Evolutionary conservation across 164 flowering plant genomes (phyloP).

Genomic region (Tinospora cordifolia): DNA sequence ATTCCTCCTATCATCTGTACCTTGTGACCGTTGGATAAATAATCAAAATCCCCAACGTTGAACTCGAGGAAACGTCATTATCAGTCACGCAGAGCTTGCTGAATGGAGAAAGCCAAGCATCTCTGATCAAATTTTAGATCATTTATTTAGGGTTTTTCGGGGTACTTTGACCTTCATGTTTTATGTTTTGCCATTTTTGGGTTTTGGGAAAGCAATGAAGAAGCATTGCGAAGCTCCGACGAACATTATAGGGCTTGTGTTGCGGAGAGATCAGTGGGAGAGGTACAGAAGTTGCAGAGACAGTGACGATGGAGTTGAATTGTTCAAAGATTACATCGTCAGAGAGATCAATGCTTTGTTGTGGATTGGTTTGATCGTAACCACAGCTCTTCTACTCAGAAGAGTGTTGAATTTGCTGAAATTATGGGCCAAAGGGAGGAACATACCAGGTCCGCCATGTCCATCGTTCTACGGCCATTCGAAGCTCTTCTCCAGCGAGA

Average conservation of each 20-base stretch:
- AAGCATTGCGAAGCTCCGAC: neutral
- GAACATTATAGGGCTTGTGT: neutral
- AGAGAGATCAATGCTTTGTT: constrained; percentile 39
- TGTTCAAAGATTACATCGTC: constrained; percentile 31
- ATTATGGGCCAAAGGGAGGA: constrained; percentile 31
- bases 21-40: neutral
- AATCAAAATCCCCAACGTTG: neutral
- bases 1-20: neutral
- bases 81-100: neutral
- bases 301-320: neutral
- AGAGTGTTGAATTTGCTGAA: constrained; percentile 24
- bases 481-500: constrained; percentile 21
- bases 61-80: neutral
- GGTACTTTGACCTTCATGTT: too few relatives aligned
- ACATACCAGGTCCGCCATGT: constrained; percentile 48
- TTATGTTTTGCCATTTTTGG: neutral
- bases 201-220: neutral
- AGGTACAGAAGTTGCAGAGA: neutral
- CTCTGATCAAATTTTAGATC: neutral
- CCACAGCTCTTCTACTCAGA: constrained; percentile 30
- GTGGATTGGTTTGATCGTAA: constrained; percentile 40
- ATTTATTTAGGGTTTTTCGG: neutral
- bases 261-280: neutral
- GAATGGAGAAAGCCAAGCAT: neutral
- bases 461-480: constrained; percentile 46